Conservation (phyloP, 768 basidiomycete genomes). For the Trametopsis cervina region DNA sequence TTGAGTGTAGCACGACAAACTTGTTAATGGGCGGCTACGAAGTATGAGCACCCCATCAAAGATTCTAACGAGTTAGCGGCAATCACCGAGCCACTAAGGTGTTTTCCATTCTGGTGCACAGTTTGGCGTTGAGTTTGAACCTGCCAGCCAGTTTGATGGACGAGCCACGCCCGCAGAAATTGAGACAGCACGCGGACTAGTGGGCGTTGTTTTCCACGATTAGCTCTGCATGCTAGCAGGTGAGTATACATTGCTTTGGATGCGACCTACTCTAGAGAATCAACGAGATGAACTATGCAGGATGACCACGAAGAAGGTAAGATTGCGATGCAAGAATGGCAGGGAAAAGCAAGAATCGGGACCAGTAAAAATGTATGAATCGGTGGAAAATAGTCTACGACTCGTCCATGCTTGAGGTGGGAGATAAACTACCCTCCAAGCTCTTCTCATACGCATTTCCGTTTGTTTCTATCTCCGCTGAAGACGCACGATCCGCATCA, state of each 20-base stretch:
- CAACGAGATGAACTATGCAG: background rate
- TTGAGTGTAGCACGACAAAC: background rate
- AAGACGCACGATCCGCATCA: conserved; percentile 6
- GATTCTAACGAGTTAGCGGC: too few species aligned
- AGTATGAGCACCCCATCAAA: too few species aligned
- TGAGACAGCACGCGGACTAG: background rate
- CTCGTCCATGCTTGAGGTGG: conserved; percentile 30
- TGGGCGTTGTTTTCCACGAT: background rate
- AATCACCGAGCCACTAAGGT: conserved; percentile 10
- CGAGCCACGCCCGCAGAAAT: background rate
- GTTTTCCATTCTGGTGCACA: background rate
- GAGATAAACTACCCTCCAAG: conserved; percentile 38
- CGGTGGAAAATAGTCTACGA: conserved; percentile 14
- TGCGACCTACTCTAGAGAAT: background rate
- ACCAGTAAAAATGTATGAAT: background rate
- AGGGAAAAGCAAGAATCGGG: background rate
- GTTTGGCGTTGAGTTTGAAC: too few species aligned
- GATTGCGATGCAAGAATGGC: background rate
- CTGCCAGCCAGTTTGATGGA: background rate
- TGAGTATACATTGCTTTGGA: background rate
- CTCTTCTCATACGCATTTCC: conserved; percentile 25
- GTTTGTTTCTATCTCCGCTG: conserved; percentile 14
- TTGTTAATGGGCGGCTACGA: background rate
- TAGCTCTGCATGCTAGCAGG: background rate
- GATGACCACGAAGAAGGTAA: background rate